These are phyloP conservation scores for Fagopyrum homotropicum DNA, from an alignment of 148 eudicot genomes.

Conservation along the genomic window DNA sequence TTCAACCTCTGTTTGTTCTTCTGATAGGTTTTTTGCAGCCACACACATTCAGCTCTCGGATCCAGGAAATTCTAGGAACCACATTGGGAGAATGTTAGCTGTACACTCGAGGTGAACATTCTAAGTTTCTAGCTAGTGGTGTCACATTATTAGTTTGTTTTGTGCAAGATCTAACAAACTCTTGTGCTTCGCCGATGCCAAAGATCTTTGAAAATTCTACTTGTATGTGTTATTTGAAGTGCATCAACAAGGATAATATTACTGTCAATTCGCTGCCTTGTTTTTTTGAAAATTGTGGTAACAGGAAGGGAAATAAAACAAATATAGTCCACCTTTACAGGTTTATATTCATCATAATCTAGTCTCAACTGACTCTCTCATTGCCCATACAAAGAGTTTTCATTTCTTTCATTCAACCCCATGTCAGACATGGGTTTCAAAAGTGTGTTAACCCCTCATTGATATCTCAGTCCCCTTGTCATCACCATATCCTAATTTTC, in stretches of 20 bases:
- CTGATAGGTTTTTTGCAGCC: constrained; percentile 68
- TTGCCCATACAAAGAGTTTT: too few relatives aligned
- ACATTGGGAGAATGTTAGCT: constrained; percentile 80
- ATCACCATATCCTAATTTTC: too few relatives aligned
- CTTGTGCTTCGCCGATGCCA: not conserved
- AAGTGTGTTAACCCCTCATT: too few relatives aligned
- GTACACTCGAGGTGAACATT: constrained; percentile 67
- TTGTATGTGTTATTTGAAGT: not conserved
- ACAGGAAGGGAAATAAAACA: too few relatives aligned
- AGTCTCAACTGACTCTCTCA: too few relatives aligned
- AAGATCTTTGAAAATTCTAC: not conserved
- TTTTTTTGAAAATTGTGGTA: too few relatives aligned
- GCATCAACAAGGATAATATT: not conserved
- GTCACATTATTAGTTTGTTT: not conserved
- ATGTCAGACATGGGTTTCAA: too few relatives aligned
- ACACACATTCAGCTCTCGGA: constrained; percentile 73
- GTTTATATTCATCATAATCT: too few relatives aligned
- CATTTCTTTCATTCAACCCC: too few relatives aligned
- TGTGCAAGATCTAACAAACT: not conserved
- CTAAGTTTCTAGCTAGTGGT: not conserved
- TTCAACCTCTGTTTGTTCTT: constrained; percentile 16
- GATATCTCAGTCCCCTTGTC: too few relatives aligned
- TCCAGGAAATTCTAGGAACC: constrained; percentile 76
- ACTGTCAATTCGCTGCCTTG: not conserved
- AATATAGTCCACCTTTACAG: too few relatives aligned